Conservation (phyloP, 805 yeast species). For the Kluyveromyces siamensis region DNA sequence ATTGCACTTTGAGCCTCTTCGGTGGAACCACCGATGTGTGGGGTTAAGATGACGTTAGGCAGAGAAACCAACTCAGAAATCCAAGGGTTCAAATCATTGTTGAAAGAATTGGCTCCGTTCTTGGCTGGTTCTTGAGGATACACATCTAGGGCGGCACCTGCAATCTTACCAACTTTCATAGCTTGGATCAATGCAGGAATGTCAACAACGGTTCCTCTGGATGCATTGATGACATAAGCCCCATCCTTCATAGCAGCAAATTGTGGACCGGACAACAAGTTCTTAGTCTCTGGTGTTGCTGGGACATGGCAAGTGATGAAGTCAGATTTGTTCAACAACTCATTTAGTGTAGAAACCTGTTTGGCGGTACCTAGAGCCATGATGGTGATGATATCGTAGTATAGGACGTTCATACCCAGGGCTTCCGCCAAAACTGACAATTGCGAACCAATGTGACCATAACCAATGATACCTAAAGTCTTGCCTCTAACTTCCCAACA, state of each 20-base stretch:
- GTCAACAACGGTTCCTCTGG: slow-evolving; percentile 96
- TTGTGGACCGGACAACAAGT: slow-evolving; percentile 82
- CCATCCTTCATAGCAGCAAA: slow-evolving; percentile 96
- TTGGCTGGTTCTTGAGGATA: slow-evolving; percentile 96
- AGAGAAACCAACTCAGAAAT: slow-evolving; percentile 70
- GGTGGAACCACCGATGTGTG: slow-evolving; percentile 98
- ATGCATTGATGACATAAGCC: slow-evolving; percentile 86
- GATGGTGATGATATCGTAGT: slow-evolving; percentile 85
- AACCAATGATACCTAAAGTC: slow-evolving; percentile 93
- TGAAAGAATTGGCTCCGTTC: slow-evolving; percentile 79
- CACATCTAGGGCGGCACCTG: slow-evolving; percentile 96
- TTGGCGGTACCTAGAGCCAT: slow-evolving; percentile 96
- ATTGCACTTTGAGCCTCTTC: slow-evolving; percentile 98
- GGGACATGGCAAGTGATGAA: slow-evolving; percentile 94
- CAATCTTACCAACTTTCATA: slow-evolving; percentile 84
- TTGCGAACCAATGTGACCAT: slow-evolving; percentile 98
- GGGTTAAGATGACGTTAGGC: slow-evolving; percentile 86
- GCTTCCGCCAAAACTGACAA: slow-evolving; percentile 94
- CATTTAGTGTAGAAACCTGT: slow-evolving; percentile 80
- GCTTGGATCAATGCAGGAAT: slow-evolving; percentile 90
- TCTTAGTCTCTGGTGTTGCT: slow-evolving; percentile 84
- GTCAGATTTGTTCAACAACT: slow-evolving; percentile 71
- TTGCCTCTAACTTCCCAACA: slow-evolving; percentile 99
- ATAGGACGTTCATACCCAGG: slow-evolving; percentile 93
- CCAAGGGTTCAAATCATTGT: slow-evolving; percentile 69